phyloP scores from a whole-genome alignment of 768 basidiomycete species.

The Suillus ampliporus region DNA sequence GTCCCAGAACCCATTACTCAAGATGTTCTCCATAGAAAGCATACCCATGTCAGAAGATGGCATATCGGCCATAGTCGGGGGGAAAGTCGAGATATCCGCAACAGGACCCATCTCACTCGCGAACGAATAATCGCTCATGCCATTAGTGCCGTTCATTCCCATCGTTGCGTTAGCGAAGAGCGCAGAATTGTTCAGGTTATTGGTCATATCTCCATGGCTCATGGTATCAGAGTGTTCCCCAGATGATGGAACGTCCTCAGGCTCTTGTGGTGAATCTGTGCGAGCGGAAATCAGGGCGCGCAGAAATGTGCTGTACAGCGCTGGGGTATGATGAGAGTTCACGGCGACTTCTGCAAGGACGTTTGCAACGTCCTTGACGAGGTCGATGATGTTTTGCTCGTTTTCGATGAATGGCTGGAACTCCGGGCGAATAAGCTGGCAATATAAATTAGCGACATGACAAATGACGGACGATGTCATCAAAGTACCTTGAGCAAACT shows the following conservation, averaged over 20 bases:
- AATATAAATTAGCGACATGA: constrained; percentile 20
- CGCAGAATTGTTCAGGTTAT: constrained; percentile 21
- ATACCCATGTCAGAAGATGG: constrained; percentile 48
- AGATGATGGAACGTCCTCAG: constrained; percentile 40
- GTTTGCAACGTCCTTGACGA: constrained; percentile 83
- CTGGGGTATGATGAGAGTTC: constrained; percentile 85
- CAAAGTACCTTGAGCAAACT: constrained; percentile 84
- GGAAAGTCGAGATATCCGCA: constrained; percentile 82
- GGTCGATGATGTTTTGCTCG: constrained; percentile 69
- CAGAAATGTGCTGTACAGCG: constrained; percentile 85
- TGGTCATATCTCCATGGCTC: constrained; percentile 34
- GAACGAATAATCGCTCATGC: constrained; percentile 67
- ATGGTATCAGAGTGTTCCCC: constrained; percentile 1
- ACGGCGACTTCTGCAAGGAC: constrained; percentile 79
- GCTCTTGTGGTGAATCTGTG: constrained; percentile 36
- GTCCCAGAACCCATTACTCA: constrained; percentile 86
- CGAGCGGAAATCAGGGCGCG: constrained; percentile 72
- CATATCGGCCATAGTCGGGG: constrained; percentile 79
- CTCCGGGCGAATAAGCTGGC: constrained; percentile 80
- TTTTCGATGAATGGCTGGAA: constrained; percentile 78
- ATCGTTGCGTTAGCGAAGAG: constrained; percentile 25
- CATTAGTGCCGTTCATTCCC: constrained; percentile 25
- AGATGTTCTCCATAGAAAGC: constrained; percentile 83
- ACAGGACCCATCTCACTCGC: constrained; percentile 87
- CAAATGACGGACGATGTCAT: background rate